These are phyloP conservation scores for Spiromastix sp. DNA, from an alignment of 2,329 filamentous ascomycete genomes.

Conservation along the genomic window DNA sequence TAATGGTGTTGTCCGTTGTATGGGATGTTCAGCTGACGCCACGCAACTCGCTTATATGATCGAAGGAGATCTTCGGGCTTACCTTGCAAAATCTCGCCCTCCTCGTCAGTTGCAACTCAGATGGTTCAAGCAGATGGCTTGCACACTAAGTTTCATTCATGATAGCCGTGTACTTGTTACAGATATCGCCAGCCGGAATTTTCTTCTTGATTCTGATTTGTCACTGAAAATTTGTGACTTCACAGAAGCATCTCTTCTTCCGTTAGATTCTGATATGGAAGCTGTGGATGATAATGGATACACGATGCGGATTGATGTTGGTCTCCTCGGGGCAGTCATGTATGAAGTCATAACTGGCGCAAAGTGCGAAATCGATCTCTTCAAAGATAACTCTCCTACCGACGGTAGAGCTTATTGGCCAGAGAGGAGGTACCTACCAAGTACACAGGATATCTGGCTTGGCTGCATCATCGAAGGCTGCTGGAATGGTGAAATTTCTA, in stretches of 20 bases:
- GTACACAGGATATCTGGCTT: slow-evolving; percentile 2
- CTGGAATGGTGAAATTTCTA: slow-evolving; percentile 4
- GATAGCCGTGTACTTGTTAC: slow-evolving; percentile 9
- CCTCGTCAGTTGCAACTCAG: slow-evolving; percentile 6
- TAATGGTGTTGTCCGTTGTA: slow-evolving; percentile 13
- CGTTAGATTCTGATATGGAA: slow-evolving; percentile 2
- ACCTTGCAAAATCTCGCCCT: slow-evolving; percentile 3
- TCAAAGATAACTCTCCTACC: slow-evolving; percentile 1
- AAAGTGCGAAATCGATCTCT: slow-evolving; percentile 4
- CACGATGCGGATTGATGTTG: slow-evolving; percentile 8
- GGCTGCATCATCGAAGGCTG: slow-evolving; percentile 4
- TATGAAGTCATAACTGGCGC: slow-evolving; percentile 7
- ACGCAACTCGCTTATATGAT: slow-evolving; percentile 16
- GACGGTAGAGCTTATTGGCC: slow-evolving; percentile 2
- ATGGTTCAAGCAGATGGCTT: slow-evolving; percentile 10
- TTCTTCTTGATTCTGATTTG: slow-evolving; percentile 13
- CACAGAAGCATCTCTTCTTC: slow-evolving; percentile 11
- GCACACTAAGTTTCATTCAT: slow-evolving; percentile 11
- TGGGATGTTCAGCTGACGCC: slow-evolving; percentile 9
- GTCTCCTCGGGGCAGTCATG: slow-evolving; percentile 4
- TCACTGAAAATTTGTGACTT: slow-evolving; percentile 22
- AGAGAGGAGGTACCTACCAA: background rate
- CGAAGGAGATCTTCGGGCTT: slow-evolving; percentile 12
- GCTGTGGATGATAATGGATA: slow-evolving; percentile 6
- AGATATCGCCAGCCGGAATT: slow-evolving; percentile 11